Base-by-base conservation (phyloP, 1,284 basidiomycete species). In the Malassezia dermatis region DNA sequence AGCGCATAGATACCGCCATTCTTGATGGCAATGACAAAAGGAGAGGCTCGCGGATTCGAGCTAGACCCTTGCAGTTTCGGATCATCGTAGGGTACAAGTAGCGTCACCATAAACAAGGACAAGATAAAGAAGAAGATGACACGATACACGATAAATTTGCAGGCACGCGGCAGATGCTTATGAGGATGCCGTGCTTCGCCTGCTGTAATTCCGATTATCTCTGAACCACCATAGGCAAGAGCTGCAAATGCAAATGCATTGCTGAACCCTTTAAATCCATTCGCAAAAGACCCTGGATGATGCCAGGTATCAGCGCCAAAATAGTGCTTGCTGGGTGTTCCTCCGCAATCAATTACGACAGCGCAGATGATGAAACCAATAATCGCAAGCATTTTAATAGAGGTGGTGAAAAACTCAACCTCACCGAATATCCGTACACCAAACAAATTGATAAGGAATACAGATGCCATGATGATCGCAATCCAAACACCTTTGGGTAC, bases 141-240 rank as follows among this genome's bases (percentile, higher is more conserved):
- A 53, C 65, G 69, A 44, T 64, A 62, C 54, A 62, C 65, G 19
- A 69, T 66, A 58, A 60, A 63, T 41, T 63, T 60, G 52, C 67
- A 56, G 24, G 65, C 67, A 27, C 53, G 61, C 35, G 67, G 64
- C 12, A 71, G 60, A 17, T 70, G 66, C 51, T 61, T 62, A 40
- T 76, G 69, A 2, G 78, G 78, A 67, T 77, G 75, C 52, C 68
- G 67, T 28, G 76, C 72, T 65, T 88, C 86, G 31, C 83, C 77
- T 32, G 86, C 86, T 52, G 88, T 80, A 75, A 89, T 83, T 32
- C 86, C 88, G 39, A 90, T 85, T 60, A 90, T 85, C 75, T 91
- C 89, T 8, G 87, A 88, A 46, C 42, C 83, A 82, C 47, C 86
- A 78, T 84, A 89, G 11, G 84, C 85, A 78, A 90, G 90, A 1